Evolutionary conservation across 192 early-diverging fungal species (phyloP).

Genomic region (Coemansia sp.): DNA sequence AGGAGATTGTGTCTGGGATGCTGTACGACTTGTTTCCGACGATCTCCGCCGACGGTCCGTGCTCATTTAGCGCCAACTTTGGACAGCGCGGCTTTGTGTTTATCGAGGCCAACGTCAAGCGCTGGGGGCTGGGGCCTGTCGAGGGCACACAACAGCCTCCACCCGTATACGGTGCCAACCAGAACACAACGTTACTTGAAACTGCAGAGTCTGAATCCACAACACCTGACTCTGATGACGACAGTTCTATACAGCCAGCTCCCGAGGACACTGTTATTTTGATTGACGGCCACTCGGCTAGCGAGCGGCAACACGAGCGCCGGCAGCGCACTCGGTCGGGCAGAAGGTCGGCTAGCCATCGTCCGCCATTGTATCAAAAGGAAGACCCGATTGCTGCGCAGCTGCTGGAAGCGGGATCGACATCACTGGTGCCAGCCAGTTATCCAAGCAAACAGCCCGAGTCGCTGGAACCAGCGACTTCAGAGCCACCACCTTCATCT

Average conservation of each 20-base stretch:
- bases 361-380: constrained; percentile 45
- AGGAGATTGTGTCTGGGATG: constrained; percentile 69
- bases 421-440: constrained; percentile 39
- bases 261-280: constrained; percentile 28
- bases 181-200: constrained; percentile 66
- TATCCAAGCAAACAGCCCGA: constrained; percentile 40
- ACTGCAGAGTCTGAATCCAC: constrained; percentile 18
- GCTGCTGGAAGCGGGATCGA: constrained; percentile 49
- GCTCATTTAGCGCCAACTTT: constrained; percentile 66
- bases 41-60: constrained; percentile 54
- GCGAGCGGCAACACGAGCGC: constrained; percentile 3
- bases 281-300: constrained; percentile 11
- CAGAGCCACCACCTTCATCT: constrained; percentile 6
- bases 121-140: constrained; percentile 75
- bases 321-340: constrained; percentile 8
- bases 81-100: constrained; percentile 82
- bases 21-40: constrained; percentile 68
- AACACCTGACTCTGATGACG: constrained; percentile 18
- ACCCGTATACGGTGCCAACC: constrained; percentile 73
- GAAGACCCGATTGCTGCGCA: constrained; percentile 53
- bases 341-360: constrained; percentile 13
- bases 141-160: constrained; percentile 71
- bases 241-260: neutral
- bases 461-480: constrained; percentile 14
- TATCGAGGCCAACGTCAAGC: constrained; percentile 81